Percentiles rank a stretch among this genome's conserved stretches.
Evolutionary conservation across 2,329 filamentous ascomycete genomes (phyloP).

Genomic region (Sporothrix inflata): DNA sequence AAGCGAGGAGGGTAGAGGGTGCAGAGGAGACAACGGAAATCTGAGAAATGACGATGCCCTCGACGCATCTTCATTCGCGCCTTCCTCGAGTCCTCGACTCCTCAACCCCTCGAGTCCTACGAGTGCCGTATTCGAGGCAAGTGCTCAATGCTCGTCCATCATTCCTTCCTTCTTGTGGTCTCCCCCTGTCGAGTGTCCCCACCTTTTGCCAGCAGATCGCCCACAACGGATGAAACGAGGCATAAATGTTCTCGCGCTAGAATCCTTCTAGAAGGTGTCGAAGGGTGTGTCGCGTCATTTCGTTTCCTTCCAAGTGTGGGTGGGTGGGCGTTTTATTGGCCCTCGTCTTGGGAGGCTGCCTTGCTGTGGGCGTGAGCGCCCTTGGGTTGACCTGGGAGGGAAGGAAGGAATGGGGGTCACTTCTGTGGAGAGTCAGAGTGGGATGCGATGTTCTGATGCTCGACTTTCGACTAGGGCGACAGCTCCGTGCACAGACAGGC

Average conservation of each 20-base stretch:
- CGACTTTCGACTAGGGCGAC: not conserved
- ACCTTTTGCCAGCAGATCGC: constrained; percentile 26
- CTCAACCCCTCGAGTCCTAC: not conserved
- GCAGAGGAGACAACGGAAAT: not conserved
- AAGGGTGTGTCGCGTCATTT: constrained; percentile 23
- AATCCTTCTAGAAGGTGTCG: constrained; percentile 34
- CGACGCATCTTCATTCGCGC: not conserved
- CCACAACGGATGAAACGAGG: constrained; percentile 27
- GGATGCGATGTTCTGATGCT: not conserved
- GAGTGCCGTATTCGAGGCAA: not conserved
- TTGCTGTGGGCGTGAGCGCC: constrained; percentile 1
- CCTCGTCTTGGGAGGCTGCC: not conserved
- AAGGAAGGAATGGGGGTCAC: constrained; percentile 14
- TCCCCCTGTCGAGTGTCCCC: constrained; percentile 13
- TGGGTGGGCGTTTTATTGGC: not conserved
- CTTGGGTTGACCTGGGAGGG: not conserved
- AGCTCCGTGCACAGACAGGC: not conserved
- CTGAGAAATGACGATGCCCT: not conserved
- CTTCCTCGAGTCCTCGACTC: not conserved
- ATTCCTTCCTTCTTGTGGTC: not conserved
- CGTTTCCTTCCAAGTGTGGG: constrained; percentile 18
- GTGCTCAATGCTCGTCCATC: not conserved
- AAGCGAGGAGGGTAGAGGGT: not conserved
- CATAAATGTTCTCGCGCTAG: constrained; percentile 31
- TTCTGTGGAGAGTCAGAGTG: not conserved